Base-by-base conservation (phyloP, 2,329 filamentous ascomycete genomes). In the Paramyrothecium roridum region DNA sequence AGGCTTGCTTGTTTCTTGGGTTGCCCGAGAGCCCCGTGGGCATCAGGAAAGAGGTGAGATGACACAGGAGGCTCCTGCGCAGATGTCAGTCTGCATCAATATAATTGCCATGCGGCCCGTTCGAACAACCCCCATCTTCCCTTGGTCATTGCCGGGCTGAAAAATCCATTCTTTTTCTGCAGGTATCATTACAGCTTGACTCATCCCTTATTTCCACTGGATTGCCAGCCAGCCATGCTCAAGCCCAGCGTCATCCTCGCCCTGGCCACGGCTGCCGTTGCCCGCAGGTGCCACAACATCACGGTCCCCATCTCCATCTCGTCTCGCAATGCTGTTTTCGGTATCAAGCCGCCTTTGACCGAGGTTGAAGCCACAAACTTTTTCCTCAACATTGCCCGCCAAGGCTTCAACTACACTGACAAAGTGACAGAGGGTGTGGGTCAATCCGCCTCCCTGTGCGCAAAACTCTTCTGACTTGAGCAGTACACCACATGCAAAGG, bases 331-430 rank as follows among this genome's bases (percentile, higher is more conserved):
- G 79, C 70, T 1, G 66, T 79, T 7, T 87, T 86, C 65, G 69
- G 79, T 56, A 55, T 82, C 13, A 60, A 75, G n/a, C 63, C 76
- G 0, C 75, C 81, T 8, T 65, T 69, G 50, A 76, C 67, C n/a
- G 80, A 85, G 61, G 74, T 85, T 34, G 83, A 87, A 2, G 80
- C 80, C 2, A 80, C 81, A 13, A 76, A 80, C 57, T 83, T 88
- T 60, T 68, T 80, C 30, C 69, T 85, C 53, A 73, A 78, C 54
- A 56, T 79, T n/a, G 73, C 74, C 2, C 71, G 73, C 40, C 76
- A 80, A 47, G 78, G 78, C n/a, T 64, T 70, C 47, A 82, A 86
- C 62, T 82, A 76, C 61, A 75, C 77, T 0, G 67, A 71, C 2
- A 63, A 69, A 11, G 61, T 78, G 2, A 66, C 83, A 2, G 65